Evolutionary conservation across 1,139 yeast genomes (phyloP), one percentile per base, ranked within the genome.

Genomic region (Hyphopichia fennica): DNA sequence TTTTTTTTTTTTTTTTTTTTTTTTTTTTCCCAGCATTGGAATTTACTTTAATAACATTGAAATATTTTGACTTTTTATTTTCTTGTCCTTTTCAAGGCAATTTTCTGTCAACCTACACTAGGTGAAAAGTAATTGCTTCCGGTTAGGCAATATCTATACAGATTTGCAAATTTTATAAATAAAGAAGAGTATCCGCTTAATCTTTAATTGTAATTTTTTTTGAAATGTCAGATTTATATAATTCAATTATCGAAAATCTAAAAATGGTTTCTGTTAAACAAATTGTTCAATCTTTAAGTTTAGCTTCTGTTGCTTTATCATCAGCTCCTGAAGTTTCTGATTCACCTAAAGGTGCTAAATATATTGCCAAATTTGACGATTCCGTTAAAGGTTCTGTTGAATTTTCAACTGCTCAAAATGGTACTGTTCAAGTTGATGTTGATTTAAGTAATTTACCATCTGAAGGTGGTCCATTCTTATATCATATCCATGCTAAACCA

Each of bases 391-490:
- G 75, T 38, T 39, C 54, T 22, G 67, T 72, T 31, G 46, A 48
- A 22, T 71, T 72, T 46, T 49, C 56, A 27, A 57, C 72, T 18
- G 54, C 60, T 28, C 35, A 48, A 25, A 62, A 67, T 49, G 75
- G 75, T 17, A 51, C 65, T 8, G 69, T 71, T 20, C 44, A 49
- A 36, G 66, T 71, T 18, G 44, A 46, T 16, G 70, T 71, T 30
- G 62, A 69, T 40, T 46, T 71, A 28, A 37, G 49, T 6, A 64
- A 61, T 23, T 65, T 72, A 51, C 77, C 77, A 15, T 30, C 51
- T 4, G 32, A 50, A 5, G 72, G 72, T 25, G 75, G 75, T 27
- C 74, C 75, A 35, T 72, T 70, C 61, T 53, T 63, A 41, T 72
- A 71, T 61, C 77, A 71, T 49, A 60, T 72, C 38, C 77, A 72